phyloP scores from a whole-genome alignment of 169 alveolate genomes.

The Perkinsus olseni region DNA sequence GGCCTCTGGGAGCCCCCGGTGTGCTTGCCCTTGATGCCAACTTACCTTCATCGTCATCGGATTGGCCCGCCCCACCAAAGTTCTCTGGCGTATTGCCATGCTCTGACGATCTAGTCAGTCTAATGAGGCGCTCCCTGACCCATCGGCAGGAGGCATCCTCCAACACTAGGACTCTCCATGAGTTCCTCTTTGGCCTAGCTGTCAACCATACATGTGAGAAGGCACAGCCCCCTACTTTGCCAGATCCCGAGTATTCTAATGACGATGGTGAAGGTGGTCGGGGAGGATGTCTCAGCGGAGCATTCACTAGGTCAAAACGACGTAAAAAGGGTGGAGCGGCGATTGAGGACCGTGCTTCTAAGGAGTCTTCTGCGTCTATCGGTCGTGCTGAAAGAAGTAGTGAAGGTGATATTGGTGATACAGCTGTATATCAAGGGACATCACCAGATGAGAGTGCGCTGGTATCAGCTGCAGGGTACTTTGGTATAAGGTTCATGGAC shows the following conservation, averaged over 20 bases:
- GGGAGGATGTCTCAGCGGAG: background rate
- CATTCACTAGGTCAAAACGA: background rate
- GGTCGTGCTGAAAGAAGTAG: background rate
- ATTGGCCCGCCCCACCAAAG: background rate
- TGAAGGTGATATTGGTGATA: background rate
- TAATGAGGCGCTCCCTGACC: background rate
- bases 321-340: background rate
- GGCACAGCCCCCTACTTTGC: background rate
- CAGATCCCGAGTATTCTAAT: background rate
- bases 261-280: background rate
- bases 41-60: background rate
- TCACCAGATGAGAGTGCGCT: constrained; percentile 36
- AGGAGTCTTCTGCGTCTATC: background rate
- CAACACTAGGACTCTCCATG: background rate
- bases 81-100: background rate
- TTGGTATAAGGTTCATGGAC: constrained; percentile 16
- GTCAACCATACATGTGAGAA: background rate
- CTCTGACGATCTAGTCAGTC: background rate
- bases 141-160: background rate
- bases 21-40: background rate
- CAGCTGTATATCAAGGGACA: background rate
- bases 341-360: background rate
- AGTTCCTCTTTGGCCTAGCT: background rate
- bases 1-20: no score
- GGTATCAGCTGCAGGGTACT: constrained; percentile 17